phyloP scores from a whole-genome alignment of 2,329 filamentous ascomycete genomes.

The Mycosphaerella arachidis region DNA sequence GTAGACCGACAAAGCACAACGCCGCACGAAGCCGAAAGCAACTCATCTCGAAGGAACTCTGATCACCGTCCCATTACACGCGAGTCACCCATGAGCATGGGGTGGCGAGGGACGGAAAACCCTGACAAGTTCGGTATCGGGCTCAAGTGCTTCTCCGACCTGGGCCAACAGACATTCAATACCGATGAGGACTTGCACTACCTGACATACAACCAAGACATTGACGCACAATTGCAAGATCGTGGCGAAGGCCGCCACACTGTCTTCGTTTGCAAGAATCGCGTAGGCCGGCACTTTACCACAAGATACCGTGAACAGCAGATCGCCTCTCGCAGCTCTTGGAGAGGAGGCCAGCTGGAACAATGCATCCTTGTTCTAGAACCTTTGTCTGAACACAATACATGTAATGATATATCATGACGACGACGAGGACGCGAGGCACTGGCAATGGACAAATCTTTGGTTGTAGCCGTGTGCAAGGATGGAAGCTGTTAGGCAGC shows the following conservation, averaged over 20 bases:
- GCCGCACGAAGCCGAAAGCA: conserved; percentile 9
- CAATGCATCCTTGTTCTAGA: conserved; percentile 19
- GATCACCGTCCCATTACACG: conserved; percentile 15
- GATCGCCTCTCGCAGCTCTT: conserved; percentile 13
- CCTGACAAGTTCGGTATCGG: conserved; percentile 31
- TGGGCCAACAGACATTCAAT: conserved; percentile 25
- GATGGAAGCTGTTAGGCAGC: conserved; percentile 24
- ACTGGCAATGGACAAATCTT: conserved; percentile 12
- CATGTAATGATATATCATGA: conserved; percentile 29
- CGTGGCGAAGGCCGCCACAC: conserved; percentile 7
- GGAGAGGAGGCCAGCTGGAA: conserved; percentile 13
- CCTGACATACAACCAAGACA: conserved; percentile 9
- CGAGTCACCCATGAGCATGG: conserved; percentile 19
- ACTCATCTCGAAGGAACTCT: conserved; percentile 18
- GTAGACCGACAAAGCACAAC: conserved; percentile 6
- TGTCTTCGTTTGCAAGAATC: conserved; percentile 9
- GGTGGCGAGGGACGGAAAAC: conserved; percentile 40
- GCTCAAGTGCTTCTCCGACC: conserved; percentile 27
- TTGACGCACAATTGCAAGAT: conserved; percentile 11
- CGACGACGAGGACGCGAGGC: conserved; percentile 19
- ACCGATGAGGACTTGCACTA: conserved; percentile 17
- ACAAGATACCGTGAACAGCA: conserved; percentile 17
- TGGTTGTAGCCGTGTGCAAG: conserved; percentile 20
- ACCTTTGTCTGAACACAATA: conserved; percentile 23
- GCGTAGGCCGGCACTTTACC: conserved; percentile 10